Evolutionary conservation across 108 stramenopile species (phyloP), one percentile per base, ranked within the genome.

Genomic region (Skeletonema tropicum): DNA sequence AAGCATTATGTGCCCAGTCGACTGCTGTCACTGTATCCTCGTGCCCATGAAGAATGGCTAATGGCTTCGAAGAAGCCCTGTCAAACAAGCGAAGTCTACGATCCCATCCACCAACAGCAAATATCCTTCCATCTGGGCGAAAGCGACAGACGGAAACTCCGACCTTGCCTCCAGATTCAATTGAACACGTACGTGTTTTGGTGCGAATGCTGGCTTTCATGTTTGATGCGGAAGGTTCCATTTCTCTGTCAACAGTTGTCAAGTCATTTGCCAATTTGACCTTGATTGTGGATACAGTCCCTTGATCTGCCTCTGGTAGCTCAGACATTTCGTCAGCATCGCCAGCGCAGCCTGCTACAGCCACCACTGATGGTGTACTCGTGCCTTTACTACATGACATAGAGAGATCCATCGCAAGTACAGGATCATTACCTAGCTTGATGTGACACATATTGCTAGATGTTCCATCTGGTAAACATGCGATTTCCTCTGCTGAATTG

Each of bases 71-170:
- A 17, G 72, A 70, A 12, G 80, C 68, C 48, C 94, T 62, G 66
- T 86, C 84, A 70, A 89, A 92, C 25, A 95, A 60, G 14, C 94
- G 88, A 26, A 89, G 71, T 21, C 94, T 79, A 39, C 80, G 62
- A 79, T 95, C 94, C 94, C 94, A 95, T 15, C 94, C 94, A 58
- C 92, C 94, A 10, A 91, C 90, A 3, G 90, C 94, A 77, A 89
- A 91, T 2, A 92, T 33, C 11, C 90, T 86, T 35, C 86, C 90
- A 75, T 91, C 93, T 11, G 91, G 90, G 29, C 92, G 89, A 79
- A 95, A 95, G 5, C 88, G 89, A 60, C 88, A 84, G 15, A 83
- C 75, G 0, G 79, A 77, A 23, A 92, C 90, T 33, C 94, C 94
- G 7, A 89, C 74, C 64, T 90, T 94, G 7, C 91, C 90, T 13